These are phyloP conservation scores for Chaetoceros tenuissimus DNA, from an alignment of 108 stramenopile genomes.

Conservation along the genomic window DNA sequence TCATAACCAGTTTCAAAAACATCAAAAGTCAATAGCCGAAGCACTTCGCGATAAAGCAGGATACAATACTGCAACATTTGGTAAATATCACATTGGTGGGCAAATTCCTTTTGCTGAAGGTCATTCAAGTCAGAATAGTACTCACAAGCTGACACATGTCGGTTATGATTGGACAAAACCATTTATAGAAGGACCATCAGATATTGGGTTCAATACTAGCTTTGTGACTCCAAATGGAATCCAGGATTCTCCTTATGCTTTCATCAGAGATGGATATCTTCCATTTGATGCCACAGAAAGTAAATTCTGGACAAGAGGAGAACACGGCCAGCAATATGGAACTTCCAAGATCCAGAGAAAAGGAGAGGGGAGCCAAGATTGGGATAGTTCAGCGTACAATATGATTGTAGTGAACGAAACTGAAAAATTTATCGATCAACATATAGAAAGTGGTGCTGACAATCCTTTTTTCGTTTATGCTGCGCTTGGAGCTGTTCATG, in stretches of 20 bases:
- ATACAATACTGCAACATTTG: not conserved
- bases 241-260: not conserved
- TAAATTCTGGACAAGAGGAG: not conserved
- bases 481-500: not conserved
- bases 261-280: not conserved
- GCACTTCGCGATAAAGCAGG: not conserved
- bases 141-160: not conserved
- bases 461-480: not conserved
- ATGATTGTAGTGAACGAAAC: not conserved
- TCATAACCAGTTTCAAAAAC: not conserved
- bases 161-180: not conserved
- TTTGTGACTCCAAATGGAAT: not conserved
- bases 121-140: not conserved
- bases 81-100: not conserved
- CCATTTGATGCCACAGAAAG: not conserved
- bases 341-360: not conserved
- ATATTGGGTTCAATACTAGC: not conserved
- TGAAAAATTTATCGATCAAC: not conserved
- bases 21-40: not conserved
- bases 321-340: not conserved
- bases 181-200: not conserved
- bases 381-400: not conserved
- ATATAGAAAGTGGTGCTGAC: not conserved
- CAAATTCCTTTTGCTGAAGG: not conserved
- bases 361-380: not conserved